A percentile compares a stretch with the other conserved stretches of the same genome.
These are phyloP conservation scores for Fusarium dimerum DNA, from an alignment of 2,329 filamentous ascomycete genomes.

Conservation along the genomic window DNA sequence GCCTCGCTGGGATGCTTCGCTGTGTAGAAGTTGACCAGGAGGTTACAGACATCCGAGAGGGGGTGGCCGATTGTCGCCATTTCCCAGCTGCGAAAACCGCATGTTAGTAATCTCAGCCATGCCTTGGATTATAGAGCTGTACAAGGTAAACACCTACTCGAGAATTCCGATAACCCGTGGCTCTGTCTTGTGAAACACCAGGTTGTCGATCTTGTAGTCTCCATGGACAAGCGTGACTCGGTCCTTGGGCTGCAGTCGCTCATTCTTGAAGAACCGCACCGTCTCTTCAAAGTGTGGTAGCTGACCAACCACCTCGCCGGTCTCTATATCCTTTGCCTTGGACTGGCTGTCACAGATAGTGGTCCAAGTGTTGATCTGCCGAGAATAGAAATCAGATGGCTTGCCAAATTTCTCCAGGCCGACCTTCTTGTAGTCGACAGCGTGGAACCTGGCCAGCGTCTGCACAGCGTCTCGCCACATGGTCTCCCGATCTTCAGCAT, in stretches of 20 bases:
- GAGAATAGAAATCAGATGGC: conserved; percentile 74
- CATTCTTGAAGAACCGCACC: conserved; percentile 74
- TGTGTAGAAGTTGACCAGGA: conserved; percentile 50
- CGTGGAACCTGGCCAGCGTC: conserved; percentile 84
- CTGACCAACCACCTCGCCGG: conserved; percentile 71
- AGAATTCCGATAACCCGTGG: conserved; percentile 88
- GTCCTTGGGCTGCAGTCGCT: conserved; percentile 71
- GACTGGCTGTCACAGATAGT: conserved; percentile 80
- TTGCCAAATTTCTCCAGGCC: conserved; percentile 75
- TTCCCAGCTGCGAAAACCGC: conserved; percentile 68
- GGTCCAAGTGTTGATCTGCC: conserved; percentile 82
- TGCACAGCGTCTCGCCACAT: conserved; percentile 87
- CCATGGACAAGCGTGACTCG: conserved; percentile 82
- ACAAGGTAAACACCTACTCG: conserved; percentile 56
- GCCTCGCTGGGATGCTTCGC: conserved; percentile 28
- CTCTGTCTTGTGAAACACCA: conserved; percentile 87
- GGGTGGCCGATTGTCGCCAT: conserved; percentile 98
- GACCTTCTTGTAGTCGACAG: conserved; percentile 65
- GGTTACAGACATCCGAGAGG: conserved; percentile 84
- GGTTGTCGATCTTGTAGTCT: conserved; percentile 94
- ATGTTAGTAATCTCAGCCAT: background rate
- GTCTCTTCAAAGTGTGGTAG: conserved; percentile 84
- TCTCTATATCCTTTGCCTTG: conserved; percentile 73
- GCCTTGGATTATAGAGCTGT: background rate
- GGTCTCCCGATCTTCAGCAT: conserved; percentile 65